Evolutionary conservation across 2,329 filamentous ascomycete genomes (phyloP).

Genomic region (Harringtonia lauricola): DNA sequence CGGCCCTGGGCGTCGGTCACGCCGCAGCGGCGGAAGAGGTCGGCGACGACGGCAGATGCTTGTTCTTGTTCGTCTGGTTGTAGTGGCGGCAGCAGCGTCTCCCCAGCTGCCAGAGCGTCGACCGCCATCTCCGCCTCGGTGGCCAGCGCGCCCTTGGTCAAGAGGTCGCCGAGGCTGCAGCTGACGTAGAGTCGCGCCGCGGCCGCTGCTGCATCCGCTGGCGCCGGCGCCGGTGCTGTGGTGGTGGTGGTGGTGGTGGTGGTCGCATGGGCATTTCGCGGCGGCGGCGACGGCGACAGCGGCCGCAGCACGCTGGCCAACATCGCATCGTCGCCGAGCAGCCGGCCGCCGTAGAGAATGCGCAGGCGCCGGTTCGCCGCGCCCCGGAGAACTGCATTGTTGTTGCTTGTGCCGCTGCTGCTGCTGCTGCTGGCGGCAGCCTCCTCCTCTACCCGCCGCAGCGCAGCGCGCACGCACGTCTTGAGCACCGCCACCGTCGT

Average conservation of each 20-base stretch:
- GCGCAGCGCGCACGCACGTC: conserved; percentile 63
- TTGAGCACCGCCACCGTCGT: conserved; percentile 74
- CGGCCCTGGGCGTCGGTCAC: too few species aligned
- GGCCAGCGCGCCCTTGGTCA: conserved; percentile 33
- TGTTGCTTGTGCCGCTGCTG: conserved; percentile 22
- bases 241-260: conserved; percentile 31
- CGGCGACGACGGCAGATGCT: too few species aligned
- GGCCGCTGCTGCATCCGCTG: too few species aligned
- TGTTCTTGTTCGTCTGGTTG: too few species aligned
- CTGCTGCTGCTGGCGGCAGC: background rate
- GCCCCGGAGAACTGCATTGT: too few species aligned
- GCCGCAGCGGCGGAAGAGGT: too few species aligned
- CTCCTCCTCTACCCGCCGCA: conserved; percentile 22
- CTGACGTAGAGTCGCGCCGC: conserved; percentile 69
- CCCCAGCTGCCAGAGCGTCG: too few species aligned
- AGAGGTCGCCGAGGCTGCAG: conserved; percentile 74
- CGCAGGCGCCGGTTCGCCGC: conserved; percentile 75
- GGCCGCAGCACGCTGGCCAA: conserved; percentile 59
- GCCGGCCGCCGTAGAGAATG: conserved; percentile 81
- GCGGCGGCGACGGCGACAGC: conserved; percentile 41
- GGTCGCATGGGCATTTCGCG: conserved; percentile 13
- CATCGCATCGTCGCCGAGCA: conserved; percentile 63
- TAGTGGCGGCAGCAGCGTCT: too few species aligned
- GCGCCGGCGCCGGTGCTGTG: background rate
- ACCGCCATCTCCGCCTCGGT: too few species aligned